Evolutionary conservation across 164 flowering plant genomes (phyloP).

Genomic region (Sextonia rubra): DNA sequence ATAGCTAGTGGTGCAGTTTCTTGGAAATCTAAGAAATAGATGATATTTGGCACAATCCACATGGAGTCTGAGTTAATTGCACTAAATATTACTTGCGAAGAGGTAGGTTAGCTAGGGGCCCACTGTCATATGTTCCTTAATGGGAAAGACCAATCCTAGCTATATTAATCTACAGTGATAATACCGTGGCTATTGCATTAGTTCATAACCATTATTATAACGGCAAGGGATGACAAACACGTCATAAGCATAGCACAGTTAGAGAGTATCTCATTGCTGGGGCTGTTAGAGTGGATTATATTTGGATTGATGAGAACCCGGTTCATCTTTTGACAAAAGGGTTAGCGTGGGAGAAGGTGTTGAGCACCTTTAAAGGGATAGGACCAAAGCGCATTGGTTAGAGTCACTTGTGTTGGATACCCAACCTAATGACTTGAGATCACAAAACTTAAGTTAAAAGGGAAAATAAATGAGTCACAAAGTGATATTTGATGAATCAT

Average conservation of each 20-base stretch:
- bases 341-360: neutral
- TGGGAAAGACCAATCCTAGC: neutral
- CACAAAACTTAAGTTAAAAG: neutral
- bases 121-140: neutral
- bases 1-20: neutral
- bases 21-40: neutral
- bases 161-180: neutral
- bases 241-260: too few relatives aligned
- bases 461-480: too few relatives aligned
- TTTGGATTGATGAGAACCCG: neutral
- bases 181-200: too few relatives aligned
- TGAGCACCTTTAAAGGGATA: neutral
- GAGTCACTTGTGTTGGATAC: neutral
- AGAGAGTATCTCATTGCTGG: too few relatives aligned
- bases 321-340: neutral
- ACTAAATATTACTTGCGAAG: neutral
- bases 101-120: neutral
- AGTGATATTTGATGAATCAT: too few relatives aligned
- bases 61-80: neutral
- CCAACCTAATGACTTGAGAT: neutral
- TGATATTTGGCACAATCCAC: neutral
- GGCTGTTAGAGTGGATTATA: too few relatives aligned
- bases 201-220: too few relatives aligned
- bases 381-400: neutral
- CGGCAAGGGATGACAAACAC: too few relatives aligned